phyloP scores from a whole-genome alignment of 768 basidiomycete species.

The Phlebiopsis gigantea region DNA sequence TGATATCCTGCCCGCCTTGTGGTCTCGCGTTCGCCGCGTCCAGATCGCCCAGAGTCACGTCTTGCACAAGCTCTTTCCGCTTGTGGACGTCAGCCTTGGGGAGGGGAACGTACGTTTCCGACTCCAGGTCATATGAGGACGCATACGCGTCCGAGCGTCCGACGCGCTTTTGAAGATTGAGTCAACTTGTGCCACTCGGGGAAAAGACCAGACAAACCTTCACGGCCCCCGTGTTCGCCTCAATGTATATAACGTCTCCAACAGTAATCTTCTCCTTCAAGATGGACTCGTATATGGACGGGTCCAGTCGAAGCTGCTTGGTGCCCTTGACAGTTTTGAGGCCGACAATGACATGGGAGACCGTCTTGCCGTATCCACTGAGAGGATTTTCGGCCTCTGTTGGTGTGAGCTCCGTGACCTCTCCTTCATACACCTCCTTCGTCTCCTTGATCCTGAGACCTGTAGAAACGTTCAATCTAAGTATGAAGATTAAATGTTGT shows the following conservation, averaged over 20 bases:
- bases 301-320: constrained; percentile 91
- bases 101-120: constrained; percentile 96
- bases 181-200: neutral
- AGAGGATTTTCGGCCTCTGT: constrained; percentile 96
- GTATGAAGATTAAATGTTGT: neutral
- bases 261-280: constrained; percentile 95
- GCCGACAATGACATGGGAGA: constrained; percentile 95
- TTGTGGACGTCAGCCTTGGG: constrained; percentile 98
- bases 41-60: constrained; percentile 90
- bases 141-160: constrained; percentile 97
- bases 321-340: constrained; percentile 86
- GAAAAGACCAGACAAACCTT: constrained; percentile 50
- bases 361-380: constrained; percentile 96
- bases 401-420: constrained; percentile 95
- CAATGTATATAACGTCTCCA: constrained; percentile 96
- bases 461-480: constrained; percentile 24
- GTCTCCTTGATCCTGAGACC: constrained; percentile 98
- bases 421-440: constrained; percentile 98
- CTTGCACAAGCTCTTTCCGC: constrained; percentile 91
- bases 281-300: constrained; percentile 94
- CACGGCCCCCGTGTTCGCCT: constrained; percentile 90
- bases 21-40: constrained; percentile 96
- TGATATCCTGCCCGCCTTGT: constrained; percentile 96
- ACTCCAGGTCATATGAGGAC: constrained; percentile 95
- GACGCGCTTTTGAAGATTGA: constrained; percentile 59